phyloP scores from a whole-genome alignment of 176 grass and related monocot species.

The Zoysia japonica region DNA sequence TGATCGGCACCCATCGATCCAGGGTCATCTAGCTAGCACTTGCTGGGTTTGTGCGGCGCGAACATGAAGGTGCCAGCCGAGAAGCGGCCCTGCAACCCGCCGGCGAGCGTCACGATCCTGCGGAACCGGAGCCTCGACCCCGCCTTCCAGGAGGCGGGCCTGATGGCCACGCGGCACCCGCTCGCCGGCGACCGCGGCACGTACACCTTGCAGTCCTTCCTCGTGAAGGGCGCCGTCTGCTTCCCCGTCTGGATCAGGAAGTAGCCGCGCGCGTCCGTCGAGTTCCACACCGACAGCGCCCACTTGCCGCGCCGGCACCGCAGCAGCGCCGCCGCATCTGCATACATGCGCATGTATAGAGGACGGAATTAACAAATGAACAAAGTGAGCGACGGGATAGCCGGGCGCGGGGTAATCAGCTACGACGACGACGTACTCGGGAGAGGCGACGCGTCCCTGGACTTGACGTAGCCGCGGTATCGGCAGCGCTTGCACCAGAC shows the following conservation, averaged over 20 bases:
- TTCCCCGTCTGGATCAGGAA: conserved; percentile 61
- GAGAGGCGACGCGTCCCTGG: conserved; percentile 45
- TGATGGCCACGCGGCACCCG: conserved; percentile 32
- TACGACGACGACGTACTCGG: background rate
- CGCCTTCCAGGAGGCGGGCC: conserved; percentile 5
- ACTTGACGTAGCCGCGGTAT: conserved; percentile 26
- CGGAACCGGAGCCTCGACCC: conserved; percentile 51
- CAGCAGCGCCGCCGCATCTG: conserved; percentile 54
- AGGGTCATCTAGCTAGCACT: conserved; percentile 14
- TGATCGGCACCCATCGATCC: background rate
- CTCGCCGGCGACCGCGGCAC: conserved; percentile 39
- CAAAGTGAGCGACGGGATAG: background rate
- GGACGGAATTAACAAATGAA: background rate
- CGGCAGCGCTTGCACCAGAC: conserved; percentile 50
- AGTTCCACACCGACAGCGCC: conserved; percentile 33
- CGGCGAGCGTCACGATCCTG: conserved; percentile 36
- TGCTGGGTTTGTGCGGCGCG: conserved; percentile 28
- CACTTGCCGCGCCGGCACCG: conserved; percentile 42
- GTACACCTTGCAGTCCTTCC: conserved; percentile 52
- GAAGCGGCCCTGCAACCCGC: conserved; percentile 49
- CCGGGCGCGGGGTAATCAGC: background rate
- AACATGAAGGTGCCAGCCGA: conserved; percentile 50
- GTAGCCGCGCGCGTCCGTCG: conserved; percentile 50
- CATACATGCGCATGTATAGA: background rate
- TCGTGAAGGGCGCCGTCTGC: conserved; percentile 54